Evolutionary conservation across 495 filamentous ascomycete genomes (phyloP).

Genomic region (Pseudomonodictys pantanalensis): DNA sequence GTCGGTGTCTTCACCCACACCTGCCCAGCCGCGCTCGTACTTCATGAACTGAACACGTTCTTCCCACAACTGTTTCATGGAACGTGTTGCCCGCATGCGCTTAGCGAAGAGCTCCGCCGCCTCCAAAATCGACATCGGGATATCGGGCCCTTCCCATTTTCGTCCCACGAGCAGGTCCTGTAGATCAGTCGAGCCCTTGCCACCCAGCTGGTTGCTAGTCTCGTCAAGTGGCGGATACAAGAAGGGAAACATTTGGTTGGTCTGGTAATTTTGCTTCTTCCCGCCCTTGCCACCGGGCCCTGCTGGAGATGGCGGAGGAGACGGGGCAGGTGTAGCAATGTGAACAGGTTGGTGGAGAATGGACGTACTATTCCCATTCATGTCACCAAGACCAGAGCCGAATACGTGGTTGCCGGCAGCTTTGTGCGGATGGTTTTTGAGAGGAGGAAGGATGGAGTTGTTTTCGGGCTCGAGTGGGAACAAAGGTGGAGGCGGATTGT

Average conservation of each 20-base stretch:
- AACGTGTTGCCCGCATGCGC: slow-evolving; percentile 82
- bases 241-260: slow-evolving; percentile 97
- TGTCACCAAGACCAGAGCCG: slow-evolving; percentile 38
- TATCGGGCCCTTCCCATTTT: slow-evolving; percentile 85
- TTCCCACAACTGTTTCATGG: slow-evolving; percentile 91
- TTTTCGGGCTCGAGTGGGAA: slow-evolving; percentile 87
- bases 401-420: slow-evolving; percentile 36
- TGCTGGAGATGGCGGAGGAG: slow-evolving; percentile 87
- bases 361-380: slow-evolving; percentile 59
- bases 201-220: slow-evolving; percentile 77
- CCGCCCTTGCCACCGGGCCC: slow-evolving; percentile 84
- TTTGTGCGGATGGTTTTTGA: slow-evolving; percentile 66
- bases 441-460: slow-evolving; percentile 82
- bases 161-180: slow-evolving; percentile 75
- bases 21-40: slow-evolving; percentile 79
- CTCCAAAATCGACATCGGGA: slow-evolving; percentile 88
- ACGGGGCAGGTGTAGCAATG: slow-evolving; percentile 96
- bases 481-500: slow-evolving; percentile 78
- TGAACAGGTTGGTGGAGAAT: slow-evolving; percentile 96
- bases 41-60: slow-evolving; percentile 87
- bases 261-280: slow-evolving; percentile 99
- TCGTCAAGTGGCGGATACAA: slow-evolving; percentile 90
- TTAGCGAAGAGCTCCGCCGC: slow-evolving; percentile 90
- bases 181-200: slow-evolving; percentile 72
- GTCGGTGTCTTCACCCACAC: slow-evolving; percentile 27